Evolutionary conservation across 1,284 basidiomycete genomes (phyloP).

Genomic region (Schizophyllum amplum): DNA sequence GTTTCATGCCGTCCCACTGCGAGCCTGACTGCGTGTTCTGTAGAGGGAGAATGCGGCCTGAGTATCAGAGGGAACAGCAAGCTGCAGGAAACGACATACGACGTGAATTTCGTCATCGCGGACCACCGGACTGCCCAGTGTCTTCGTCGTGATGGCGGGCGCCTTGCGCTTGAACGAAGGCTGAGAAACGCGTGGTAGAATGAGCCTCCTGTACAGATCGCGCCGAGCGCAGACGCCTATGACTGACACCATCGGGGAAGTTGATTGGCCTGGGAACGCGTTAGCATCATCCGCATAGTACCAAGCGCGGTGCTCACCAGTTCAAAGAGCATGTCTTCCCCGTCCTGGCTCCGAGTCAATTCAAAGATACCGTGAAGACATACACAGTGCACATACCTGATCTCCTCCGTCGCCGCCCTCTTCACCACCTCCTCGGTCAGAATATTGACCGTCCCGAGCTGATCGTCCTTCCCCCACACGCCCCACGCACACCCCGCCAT

Average conservation of each 20-base stretch:
- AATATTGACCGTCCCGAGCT: slow-evolving; percentile 65
- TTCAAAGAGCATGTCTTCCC: slow-evolving; percentile 54
- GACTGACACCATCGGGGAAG: slow-evolving; percentile 48
- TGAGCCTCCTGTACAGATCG: background rate
- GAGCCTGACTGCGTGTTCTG: slow-evolving; percentile 1
- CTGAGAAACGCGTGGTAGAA: slow-evolving; percentile 21
- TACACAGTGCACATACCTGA: slow-evolving; percentile 36
- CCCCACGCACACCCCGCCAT: slow-evolving; percentile 62
- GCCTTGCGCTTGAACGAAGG: slow-evolving; percentile 47
- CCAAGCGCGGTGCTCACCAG: slow-evolving; percentile 35
- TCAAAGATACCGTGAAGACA: slow-evolving; percentile 6
- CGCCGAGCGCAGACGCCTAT: background rate
- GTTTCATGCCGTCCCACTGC: slow-evolving; percentile 39
- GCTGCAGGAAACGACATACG: slow-evolving; percentile 27
- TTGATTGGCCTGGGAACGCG: slow-evolving; percentile 47
- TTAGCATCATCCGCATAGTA: slow-evolving; percentile 1
- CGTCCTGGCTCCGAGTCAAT: slow-evolving; percentile 25
- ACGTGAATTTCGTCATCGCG: slow-evolving; percentile 60
- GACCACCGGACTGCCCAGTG: slow-evolving; percentile 18
- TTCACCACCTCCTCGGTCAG: slow-evolving; percentile 58
- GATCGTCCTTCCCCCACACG: slow-evolving; percentile 63
- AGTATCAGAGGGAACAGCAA: background rate
- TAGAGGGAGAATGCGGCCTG: background rate
- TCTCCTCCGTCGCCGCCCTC: slow-evolving; percentile 53
- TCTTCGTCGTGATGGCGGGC: slow-evolving; percentile 40